Base-by-base conservation (phyloP, 495 filamentous ascomycete species). In the Tuber aestivum region DNA sequence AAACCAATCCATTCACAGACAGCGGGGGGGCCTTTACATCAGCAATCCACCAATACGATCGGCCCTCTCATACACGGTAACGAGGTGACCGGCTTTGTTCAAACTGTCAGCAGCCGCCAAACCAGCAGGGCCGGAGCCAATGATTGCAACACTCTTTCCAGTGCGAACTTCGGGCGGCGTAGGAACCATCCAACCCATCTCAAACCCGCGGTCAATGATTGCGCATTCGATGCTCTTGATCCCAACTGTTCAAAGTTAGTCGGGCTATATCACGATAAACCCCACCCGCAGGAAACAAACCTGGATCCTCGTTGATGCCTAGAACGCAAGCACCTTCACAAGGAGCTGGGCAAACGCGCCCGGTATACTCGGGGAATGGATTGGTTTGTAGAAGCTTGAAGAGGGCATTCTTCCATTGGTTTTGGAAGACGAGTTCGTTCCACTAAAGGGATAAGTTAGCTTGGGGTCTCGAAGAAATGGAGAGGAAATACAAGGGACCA, bases 151-250 rank as follows among this genome's bases (percentile, higher is more conserved):
- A 48, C 86, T 96, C 88, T 97, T 97, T 84, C 94, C 94, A 68
- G 92, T 95, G 78, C 95, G 94, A 72, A 89, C 86, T 83, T 89
- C 83, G 4, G 95, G 95, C 69, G 92, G 92, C 40, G 86, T 87
- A 77, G 95, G 96, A 20, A 97, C 88, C 92, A 99, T 97, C 95
- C 95, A 99, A 75, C 96, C 95, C 93, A 93, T 97, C 85, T 99
- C 94, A 83, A 98, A 99, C 72, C 96, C 95, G 79, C 96, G 94
- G 82, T 99, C 95, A 78, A 99, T 99, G 85, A 99, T 98, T 75
- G 95, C 95, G 84, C 95, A 99, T 83, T 99, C 95, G 78, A 99
- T 98, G 1, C 93, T 97, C 86, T 99, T 99, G 88, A 99, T 99
- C 81, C 95, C 95, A 65, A 99, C 78, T 50, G 23, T 4, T 45